Base-by-base conservation (phyloP, 2,329 filamentous ascomycete genomes). In the Verticillium nubilum region DNA sequence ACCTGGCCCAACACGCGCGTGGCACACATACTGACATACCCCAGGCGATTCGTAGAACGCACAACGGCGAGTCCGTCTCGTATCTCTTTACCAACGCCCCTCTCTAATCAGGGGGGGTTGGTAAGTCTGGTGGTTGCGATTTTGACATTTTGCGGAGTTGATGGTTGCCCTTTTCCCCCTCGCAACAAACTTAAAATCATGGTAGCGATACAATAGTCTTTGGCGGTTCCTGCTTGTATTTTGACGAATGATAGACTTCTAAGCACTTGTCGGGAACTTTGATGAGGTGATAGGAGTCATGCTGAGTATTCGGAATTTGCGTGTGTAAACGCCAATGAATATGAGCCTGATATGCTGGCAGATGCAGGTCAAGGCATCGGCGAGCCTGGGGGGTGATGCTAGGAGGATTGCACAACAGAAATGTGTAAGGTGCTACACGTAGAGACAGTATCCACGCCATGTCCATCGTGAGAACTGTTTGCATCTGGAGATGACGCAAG, bases 41-140 rank as follows among this genome's bases (percentile, higher is more conserved):
- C 7, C 9, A 47, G 42, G 42, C 42, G 13, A 89, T 88, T 65
- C 80, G 87, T 58, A 77, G 87, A 69, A 89, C 87, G 19, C 87
- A 87, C 72, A 89, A 89, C 68, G 87, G 84, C 62, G 73, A 75
- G 64, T 70, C 52, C 42, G 42, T 47, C 17, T 47, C 42, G 42
- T 47, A 47, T 23, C 42, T 47, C 42, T 47, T 47, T 19, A 47
- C 42, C 42, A 47, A 47, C 42, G 42, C 42, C 19, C 42, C 42
- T 6, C 42, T 47, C n/a, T 47, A n/a, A 47, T 37, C 33, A 2
- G 19, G n/a, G 2, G 42, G 7, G n/a, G n/a, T 13, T 47, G n/a
- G n/a, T 47, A 10, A 19, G 42, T 47, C 5, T 25, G 42, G n/a
- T 25, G 42, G 42, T 47, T 47, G 19, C n/a, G 42, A 47, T 23